phyloP scores from a whole-genome alignment of 2,329 filamentous ascomycete species.

The Fusarium proliferatum region DNA sequence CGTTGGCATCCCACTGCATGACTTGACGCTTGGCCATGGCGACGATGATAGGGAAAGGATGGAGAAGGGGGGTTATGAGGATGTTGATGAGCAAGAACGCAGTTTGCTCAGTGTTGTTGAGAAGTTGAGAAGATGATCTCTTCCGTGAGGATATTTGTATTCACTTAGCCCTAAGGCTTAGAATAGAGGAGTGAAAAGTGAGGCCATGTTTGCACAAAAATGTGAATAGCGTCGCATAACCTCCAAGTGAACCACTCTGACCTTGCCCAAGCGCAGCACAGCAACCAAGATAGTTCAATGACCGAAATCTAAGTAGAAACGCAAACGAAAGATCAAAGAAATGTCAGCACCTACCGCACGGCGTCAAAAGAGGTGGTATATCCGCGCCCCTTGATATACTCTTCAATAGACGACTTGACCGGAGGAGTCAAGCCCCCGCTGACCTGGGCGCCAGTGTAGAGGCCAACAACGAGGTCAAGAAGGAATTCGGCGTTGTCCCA shows the following conservation, averaged over 20 bases:
- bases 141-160: slow-evolving; percentile 4
- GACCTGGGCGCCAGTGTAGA: slow-evolving; percentile 47
- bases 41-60: not conserved
- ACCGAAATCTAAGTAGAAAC: not conserved
- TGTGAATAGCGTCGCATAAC: not conserved
- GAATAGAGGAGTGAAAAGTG: not conserved
- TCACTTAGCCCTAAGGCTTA: not conserved
- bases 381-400: slow-evolving; percentile 48
- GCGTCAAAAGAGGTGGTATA: slow-evolving; percentile 57
- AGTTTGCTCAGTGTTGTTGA: not conserved
- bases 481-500: slow-evolving; percentile 52
- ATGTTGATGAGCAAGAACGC: not conserved
- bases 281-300: not conserved
- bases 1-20: slow-evolving; percentile 55
- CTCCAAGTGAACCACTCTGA: not conserved
- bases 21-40: slow-evolving; percentile 47
- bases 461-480: slow-evolving; percentile 47
- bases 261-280: slow-evolving; percentile 3
- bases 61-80: not conserved
- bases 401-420: slow-evolving; percentile 47
- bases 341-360: slow-evolving; percentile 53
- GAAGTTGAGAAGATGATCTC: not conserved
- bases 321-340: not conserved
- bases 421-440: slow-evolving; percentile 44
- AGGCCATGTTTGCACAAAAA: not conserved